phyloP scores from a whole-genome alignment of 2,329 filamentous ascomycete species.

The Alternaria burnsii region DNA sequence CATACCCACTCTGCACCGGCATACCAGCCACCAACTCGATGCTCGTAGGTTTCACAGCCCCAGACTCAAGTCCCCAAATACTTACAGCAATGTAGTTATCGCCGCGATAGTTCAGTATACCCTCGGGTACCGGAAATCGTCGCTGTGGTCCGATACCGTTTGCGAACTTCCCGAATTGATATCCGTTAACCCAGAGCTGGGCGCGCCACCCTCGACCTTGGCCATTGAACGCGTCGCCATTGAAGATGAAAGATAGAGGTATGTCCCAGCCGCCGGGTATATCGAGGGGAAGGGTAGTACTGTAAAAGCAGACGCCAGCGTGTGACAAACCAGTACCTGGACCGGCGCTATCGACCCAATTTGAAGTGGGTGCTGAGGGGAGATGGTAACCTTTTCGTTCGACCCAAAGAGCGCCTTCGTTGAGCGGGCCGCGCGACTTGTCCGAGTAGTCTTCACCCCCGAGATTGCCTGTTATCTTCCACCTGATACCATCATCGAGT shows the following conservation, averaged over 20 bases:
- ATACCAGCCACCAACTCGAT: constrained; percentile 59
- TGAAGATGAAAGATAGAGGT: constrained; percentile 66
- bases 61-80: constrained; percentile 69
- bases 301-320: constrained; percentile 66
- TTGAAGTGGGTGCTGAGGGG: constrained; percentile 50
- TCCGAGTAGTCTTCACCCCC: constrained; percentile 69
- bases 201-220: constrained; percentile 59
- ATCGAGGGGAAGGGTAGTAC: constrained; percentile 62
- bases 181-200: constrained; percentile 76
- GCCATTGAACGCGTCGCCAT: constrained; percentile 50
- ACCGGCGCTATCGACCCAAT: constrained; percentile 53
- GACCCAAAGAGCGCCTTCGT: constrained; percentile 70
- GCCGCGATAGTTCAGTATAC: constrained; percentile 73
- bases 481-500: constrained; percentile 55
- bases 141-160: constrained; percentile 77
- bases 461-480: constrained; percentile 73
- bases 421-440: constrained; percentile 66
- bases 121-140: constrained; percentile 74
- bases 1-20: constrained; percentile 50
- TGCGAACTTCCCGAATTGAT: constrained; percentile 72
- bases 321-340: constrained; percentile 55
- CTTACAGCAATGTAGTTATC: constrained; percentile 72
- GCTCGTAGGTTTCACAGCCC: constrained; percentile 65
- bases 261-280: constrained; percentile 66
- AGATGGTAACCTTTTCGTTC: constrained; percentile 70